Evolutionary conservation across 306 rosid genomes (phyloP).

Genomic region (Alnus rubra): DNA sequence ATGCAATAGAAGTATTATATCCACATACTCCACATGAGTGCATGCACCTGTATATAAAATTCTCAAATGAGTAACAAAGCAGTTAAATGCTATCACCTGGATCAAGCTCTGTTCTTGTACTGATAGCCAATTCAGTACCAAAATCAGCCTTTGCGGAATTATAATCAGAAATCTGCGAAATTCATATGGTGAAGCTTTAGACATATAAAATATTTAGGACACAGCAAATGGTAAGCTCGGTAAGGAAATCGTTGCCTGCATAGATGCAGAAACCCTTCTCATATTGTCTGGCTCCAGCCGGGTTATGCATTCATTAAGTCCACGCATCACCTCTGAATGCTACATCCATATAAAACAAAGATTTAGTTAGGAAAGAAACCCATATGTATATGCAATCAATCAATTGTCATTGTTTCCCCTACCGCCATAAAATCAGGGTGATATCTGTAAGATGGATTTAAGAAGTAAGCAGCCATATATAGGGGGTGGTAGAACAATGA

Average conservation of each 20-base stretch:
- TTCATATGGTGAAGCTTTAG: conserved; percentile 24
- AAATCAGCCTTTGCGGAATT: conserved; percentile 84
- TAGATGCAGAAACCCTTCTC: conserved; percentile 81
- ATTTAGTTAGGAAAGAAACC: conserved; percentile 39
- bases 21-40: conserved; percentile 14
- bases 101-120: conserved; percentile 93
- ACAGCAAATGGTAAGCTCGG: background rate
- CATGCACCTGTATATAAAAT: conserved; percentile 12
- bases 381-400: conserved; percentile 24
- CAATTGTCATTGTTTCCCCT: conserved; percentile 38
- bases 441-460: conserved; percentile 86
- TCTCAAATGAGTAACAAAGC: conserved; percentile 9
- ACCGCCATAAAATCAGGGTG: conserved; percentile 82
- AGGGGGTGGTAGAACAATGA: conserved; percentile 80
- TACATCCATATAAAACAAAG: conserved; percentile 36
- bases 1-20: conserved; percentile 12
- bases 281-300: conserved; percentile 78
- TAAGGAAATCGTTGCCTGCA: conserved; percentile 59
- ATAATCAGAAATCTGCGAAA: conserved; percentile 76
- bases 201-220: background rate
- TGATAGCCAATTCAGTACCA: conserved; percentile 94
- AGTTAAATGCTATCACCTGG: conserved; percentile 59
- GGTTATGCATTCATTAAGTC: conserved; percentile 82
- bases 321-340: conserved; percentile 87
- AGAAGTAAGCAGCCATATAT: conserved; percentile 87